Evolutionary conservation across 163 green algal species (phyloP), one percentile per base, ranked within the genome.

Genomic region (Chloroidium sp.): DNA sequence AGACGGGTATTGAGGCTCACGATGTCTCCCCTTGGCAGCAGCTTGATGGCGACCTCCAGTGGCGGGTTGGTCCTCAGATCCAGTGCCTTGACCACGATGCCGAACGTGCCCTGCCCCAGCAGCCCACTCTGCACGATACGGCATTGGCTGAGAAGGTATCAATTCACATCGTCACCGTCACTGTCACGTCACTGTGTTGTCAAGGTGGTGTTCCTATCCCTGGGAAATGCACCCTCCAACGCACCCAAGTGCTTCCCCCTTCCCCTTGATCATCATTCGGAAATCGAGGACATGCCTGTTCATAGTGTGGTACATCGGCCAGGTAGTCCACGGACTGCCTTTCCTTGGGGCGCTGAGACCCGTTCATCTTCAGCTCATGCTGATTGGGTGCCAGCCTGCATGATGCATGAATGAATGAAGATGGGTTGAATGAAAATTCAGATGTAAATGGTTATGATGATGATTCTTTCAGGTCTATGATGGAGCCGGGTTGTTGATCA

Each of bases 11-110:
- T 59, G 78, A 69, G 1, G 58, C 77, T 83, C 78, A 91, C 84
- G 82, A 87, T 87, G 69, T 85, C 82, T 13, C 88, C 88, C 3
- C 88, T 80, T 0, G 84, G 81, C 59, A 92, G 75, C 61, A 92
- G 79, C 77, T 92, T 92, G 62, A 92, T 89, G 13, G 86, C 88
- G 3, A 92, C 88, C 1, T 86, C 76, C 69, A n/a, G 76, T 61
- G 78, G 74, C n/a, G 78, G 74, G 1, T 69, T 14, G 0, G 61
- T 80, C 13, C 79, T 60, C 1, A 82, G 80, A 62, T 86, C 79
- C 2, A 84, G n/a, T 2, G 84, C 84, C 59, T 82, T 82, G 62
- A 88, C 59, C 1, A 88, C 84, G 8, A 86, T 74, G 2, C 84
- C 84, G 79, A 88, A 88, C 61, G 78, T 88, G 60, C 84, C 84